Base-by-base conservation (phyloP, 164 flowering plant genomes). In the Santalum album region DNA sequence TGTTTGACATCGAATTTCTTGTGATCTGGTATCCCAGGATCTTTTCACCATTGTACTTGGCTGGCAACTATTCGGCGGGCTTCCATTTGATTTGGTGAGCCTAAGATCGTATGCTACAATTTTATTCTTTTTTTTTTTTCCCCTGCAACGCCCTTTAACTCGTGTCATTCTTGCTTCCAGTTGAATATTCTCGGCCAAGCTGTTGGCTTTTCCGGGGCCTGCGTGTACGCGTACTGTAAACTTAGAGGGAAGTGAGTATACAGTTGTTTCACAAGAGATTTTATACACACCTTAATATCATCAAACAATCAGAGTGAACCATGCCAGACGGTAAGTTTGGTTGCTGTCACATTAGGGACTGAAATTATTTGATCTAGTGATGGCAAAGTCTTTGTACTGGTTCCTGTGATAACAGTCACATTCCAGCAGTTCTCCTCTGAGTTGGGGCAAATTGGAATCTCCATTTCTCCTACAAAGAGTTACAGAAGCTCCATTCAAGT, bases 61-160 rank as follows among this genome's bases (percentile, higher is more conserved):
- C 47, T 91, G 98, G 98, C 55, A 80, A 17, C n/a, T 88, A 18
- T 91, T 91, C 69, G 89, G 98, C 17, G 96, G 98, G 55, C 91
- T 92, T 59, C 95, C 95, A n/a, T 86, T 92, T 70, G 98, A 92
- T 69, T n/a, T 77, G 57, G 96, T 92, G 65, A 81, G 90, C 70
- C 5, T 49, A n/a, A 42, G 48, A n/a, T n/a, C n/a, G 12, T 36
- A 2, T 23, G 32, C 18, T 17, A 42, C 17, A 15, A 2, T 7
- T n/a, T 9, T 46, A 25, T 16, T 6, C 25, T 38, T 10, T 43
- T 18, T 27, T 22, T 47, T 19, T 18, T 26, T 16, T 16, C 25
- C n/a, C 2, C 36, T 11, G 5, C 40, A 1, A 17, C 46, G 34
- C 49, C 57, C 16, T 40, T 53, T 44, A 7, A 18, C 25, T 36